Conservation (phyloP, 768 basidiomycete genomes). For the Ephemerocybe angulata region DNA sequence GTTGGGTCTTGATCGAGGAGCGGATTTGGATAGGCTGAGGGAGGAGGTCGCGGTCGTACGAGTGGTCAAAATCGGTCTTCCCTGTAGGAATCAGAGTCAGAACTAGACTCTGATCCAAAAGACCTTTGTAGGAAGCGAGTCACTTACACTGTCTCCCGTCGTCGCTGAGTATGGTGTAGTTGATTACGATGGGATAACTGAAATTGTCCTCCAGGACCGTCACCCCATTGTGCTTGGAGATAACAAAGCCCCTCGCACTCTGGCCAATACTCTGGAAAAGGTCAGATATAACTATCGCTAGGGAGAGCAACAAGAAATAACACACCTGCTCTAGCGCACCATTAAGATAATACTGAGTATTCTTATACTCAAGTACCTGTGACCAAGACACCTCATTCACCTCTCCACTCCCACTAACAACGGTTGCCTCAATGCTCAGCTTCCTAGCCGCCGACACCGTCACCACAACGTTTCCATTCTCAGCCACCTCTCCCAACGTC, state of each 20-base stretch:
- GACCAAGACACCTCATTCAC: slow-evolving; percentile 52
- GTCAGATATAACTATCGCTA: slow-evolving; percentile 2
- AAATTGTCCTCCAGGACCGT: slow-evolving; percentile 38
- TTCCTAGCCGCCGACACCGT: slow-evolving; percentile 58
- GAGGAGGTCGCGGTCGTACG: slow-evolving; percentile 54
- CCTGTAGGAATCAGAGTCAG: slow-evolving; percentile 29
- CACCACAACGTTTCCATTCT: slow-evolving; percentile 52
- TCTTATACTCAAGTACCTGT: slow-evolving; percentile 60
- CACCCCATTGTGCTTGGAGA: slow-evolving; percentile 41
- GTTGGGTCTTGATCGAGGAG: slow-evolving; percentile 56
- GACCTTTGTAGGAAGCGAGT: neutral
- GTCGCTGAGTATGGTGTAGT: slow-evolving; percentile 35
- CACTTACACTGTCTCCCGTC: slow-evolving; percentile 36
- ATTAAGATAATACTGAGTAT: slow-evolving; percentile 58
- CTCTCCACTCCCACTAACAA: slow-evolving; percentile 59
- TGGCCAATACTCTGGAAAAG: slow-evolving; percentile 37
- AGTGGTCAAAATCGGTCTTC: slow-evolving; percentile 58
- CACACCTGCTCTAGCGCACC: slow-evolving; percentile 39
- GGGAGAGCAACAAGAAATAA: neutral
- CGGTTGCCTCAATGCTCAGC: slow-evolving; percentile 57
- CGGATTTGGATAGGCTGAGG: slow-evolving; percentile 58
- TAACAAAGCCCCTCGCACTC: slow-evolving; percentile 32
- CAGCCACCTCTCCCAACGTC: slow-evolving; percentile 39
- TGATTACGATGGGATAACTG: slow-evolving; percentile 44
- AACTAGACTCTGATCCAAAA: too few relatives aligned